Conservation (phyloP, 805 yeast species). For the Barnettozyma botsteinii region DNA sequence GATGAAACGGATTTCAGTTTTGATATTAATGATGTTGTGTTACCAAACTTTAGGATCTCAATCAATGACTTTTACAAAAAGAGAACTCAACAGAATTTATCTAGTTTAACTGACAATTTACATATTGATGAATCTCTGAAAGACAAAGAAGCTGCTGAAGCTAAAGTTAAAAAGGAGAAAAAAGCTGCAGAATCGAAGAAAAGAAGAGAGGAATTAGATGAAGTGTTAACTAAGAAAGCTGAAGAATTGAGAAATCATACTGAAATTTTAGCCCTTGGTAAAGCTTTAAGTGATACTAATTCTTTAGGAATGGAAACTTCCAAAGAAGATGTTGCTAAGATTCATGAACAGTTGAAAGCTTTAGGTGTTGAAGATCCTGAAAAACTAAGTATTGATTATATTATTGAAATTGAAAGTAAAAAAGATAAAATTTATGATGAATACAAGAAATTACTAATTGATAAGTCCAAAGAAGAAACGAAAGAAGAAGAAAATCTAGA, state of each 20-base stretch:
- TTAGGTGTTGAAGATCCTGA: slow-evolving; percentile 37
- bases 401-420: slow-evolving; percentile 18
- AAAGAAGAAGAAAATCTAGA: slow-evolving; percentile 3
- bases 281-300: slow-evolving; percentile 54
- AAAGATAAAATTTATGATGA: slow-evolving; percentile 17
- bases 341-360: slow-evolving; percentile 29
- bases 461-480: slow-evolving; percentile 11
- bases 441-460: slow-evolving; percentile 19
- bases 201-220: slow-evolving; percentile 8
- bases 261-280: slow-evolving; percentile 50
- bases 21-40: slow-evolving; percentile 32
- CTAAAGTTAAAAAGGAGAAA: neutral
- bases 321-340: slow-evolving; percentile 24
- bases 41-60: slow-evolving; percentile 24
- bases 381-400: slow-evolving; percentile 17
- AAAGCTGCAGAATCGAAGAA: slow-evolving; percentile 3
- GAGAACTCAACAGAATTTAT: slow-evolving; percentile 6
- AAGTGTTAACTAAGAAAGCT: slow-evolving; percentile 5
- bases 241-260: slow-evolving; percentile 40
- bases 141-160: neutral
- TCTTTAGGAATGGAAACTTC: slow-evolving; percentile 33
- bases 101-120: slow-evolving; percentile 8
- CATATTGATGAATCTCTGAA: neutral
- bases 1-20: slow-evolving; percentile 31
- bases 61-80: slow-evolving; percentile 29